Conservation (phyloP, 257 asterid species). For the Eucommia ulmoides region DNA sequence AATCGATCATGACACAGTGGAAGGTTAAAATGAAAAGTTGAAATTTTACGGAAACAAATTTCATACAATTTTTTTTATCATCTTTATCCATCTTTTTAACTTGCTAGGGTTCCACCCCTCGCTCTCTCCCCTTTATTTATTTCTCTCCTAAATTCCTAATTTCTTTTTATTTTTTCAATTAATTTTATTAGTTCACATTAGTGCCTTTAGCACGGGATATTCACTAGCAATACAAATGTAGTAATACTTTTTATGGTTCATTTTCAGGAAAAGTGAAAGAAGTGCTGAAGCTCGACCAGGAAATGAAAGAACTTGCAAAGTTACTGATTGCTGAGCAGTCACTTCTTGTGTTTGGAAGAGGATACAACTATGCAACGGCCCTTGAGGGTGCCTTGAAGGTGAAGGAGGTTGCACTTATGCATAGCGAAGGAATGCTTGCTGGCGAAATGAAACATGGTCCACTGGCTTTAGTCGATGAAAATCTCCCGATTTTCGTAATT, state of each 20-base stretch:
- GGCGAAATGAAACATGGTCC: slow-evolving; percentile 99
- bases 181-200: no score
- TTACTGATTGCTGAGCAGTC: slow-evolving; percentile 79
- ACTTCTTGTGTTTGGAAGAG: slow-evolving; percentile 97
- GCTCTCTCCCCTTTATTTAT: background rate
- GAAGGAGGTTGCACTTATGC: slow-evolving; percentile 97
- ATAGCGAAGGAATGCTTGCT: slow-evolving; percentile 97
- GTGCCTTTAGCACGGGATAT: no score
- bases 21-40: no score
- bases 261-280: slow-evolving; percentile 73
- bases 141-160: background rate
- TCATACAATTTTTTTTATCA: no score
- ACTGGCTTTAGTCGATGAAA: slow-evolving; percentile 90
- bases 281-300: slow-evolving; percentile 84
- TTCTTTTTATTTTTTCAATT: background rate
- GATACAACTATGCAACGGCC: slow-evolving; percentile 90
- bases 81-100: no score
- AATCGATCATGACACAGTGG: no score
- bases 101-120: background rate
- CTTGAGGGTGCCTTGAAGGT: slow-evolving; percentile 98
- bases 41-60: no score
- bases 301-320: slow-evolving; percentile 78
- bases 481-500: slow-evolving; percentile 79
- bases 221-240: no score
- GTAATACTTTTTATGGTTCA: no score